Conservation (phyloP, 1,284 basidiomycete species). For the Leccinum olivaceoglutinosum region DNA sequence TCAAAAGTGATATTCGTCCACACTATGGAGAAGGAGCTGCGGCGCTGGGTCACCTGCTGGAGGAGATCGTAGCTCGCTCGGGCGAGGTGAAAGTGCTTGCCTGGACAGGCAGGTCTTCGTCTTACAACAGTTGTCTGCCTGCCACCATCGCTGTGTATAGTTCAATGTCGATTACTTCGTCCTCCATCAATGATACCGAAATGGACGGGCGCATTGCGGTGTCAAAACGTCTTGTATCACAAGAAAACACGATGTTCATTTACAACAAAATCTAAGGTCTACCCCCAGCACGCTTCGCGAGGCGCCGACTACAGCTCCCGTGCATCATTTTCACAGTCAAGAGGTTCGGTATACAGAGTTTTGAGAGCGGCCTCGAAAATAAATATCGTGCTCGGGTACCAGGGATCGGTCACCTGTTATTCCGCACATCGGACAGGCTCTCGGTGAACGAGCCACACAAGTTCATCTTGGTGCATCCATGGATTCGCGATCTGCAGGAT, state of each 20-base stretch:
- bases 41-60: conserved; percentile 15
- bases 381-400: background rate
- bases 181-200: no score
- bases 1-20: conserved; percentile 15
- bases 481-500: background rate
- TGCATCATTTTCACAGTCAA: background rate
- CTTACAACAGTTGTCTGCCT: no score
- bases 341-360: background rate
- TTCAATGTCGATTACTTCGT: no score
- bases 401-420: background rate
- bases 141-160: no score
- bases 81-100: conserved; percentile 15
- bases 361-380: background rate
- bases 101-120: conserved; percentile 11
- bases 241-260: background rate
- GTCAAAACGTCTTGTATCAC: no score
- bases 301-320: background rate
- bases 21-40: conserved; percentile 12
- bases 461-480: background rate
- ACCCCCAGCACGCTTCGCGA: background rate
- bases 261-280: background rate
- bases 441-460: background rate
- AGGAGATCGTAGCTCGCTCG: conserved; percentile 14
- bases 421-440: background rate
- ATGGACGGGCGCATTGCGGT: no score